A percentile compares a stretch with the other conserved stretches of the same genome.
Evolutionary conservation across 2,329 filamentous ascomycete genomes (phyloP).

Genomic region (Massarina eburnea): DNA sequence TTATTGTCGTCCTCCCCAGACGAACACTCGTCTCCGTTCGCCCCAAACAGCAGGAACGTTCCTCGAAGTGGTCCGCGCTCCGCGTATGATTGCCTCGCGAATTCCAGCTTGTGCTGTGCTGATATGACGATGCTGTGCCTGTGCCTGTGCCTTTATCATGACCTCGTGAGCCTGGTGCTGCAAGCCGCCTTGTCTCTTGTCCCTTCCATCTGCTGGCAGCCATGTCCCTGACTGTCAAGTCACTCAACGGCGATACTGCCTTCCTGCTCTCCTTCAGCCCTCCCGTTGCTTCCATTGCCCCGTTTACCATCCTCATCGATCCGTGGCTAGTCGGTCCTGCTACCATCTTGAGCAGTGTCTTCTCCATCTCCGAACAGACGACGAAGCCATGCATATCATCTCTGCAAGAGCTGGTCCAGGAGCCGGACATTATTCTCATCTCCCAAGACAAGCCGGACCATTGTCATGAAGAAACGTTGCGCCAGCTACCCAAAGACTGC

Average conservation of each 20-base stretch:
- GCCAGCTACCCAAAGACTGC: slow-evolving; percentile 59
- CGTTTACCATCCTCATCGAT: slow-evolving; percentile 70
- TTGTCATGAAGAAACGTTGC: slow-evolving; percentile 69
- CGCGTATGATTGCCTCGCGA: slow-evolving; percentile 15
- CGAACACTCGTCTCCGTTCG: slow-evolving; percentile 2
- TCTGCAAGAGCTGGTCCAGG: slow-evolving; percentile 54
- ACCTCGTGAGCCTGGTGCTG: too few relatives aligned
- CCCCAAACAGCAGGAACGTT: not conserved
- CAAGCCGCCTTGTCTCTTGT: not conserved
- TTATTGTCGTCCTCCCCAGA: not conserved
- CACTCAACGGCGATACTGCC: slow-evolving; percentile 65
- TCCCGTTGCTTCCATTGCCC: slow-evolving; percentile 47
- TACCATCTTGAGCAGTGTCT: slow-evolving; percentile 61
- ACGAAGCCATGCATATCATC: slow-evolving; percentile 60
- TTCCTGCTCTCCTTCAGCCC: slow-evolving; percentile 67
- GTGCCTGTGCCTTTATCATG: not conserved
- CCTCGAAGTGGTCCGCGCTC: slow-evolving; percentile 1
- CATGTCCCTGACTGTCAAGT: slow-evolving; percentile 66
- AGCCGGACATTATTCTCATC: slow-evolving; percentile 60
- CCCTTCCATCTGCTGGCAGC: slow-evolving; percentile 8
- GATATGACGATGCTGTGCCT: not conserved
- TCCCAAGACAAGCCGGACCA: slow-evolving; percentile 68
- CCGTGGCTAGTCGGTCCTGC: slow-evolving; percentile 68
- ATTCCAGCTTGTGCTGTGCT: not conserved
- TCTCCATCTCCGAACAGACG: slow-evolving; percentile 62